Percentiles rank a stretch among this genome's conserved stretches.
Conservation (phyloP, 2,329 filamentous ascomycete genomes). For the Paraphoma sp. region DNA sequence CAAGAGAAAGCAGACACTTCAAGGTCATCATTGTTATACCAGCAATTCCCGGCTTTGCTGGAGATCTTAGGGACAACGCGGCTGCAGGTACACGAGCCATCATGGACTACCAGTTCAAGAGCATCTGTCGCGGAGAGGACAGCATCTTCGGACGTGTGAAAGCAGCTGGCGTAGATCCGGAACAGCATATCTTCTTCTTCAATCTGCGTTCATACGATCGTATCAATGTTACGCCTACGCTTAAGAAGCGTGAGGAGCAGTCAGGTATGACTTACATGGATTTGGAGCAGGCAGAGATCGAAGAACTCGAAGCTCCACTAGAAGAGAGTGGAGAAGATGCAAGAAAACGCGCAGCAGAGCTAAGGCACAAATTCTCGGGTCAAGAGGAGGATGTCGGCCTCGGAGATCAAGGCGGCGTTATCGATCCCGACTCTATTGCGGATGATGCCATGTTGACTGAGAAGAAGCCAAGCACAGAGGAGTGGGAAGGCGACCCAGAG, state of each 20-base stretch:
- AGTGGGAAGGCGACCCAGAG: conserved; percentile 76
- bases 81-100: conserved; percentile 86
- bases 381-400: conserved; percentile 48
- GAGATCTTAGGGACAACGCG: conserved; percentile 82
- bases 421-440: conserved; percentile 70
- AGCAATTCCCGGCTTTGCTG: conserved; percentile 90
- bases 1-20: conserved; percentile 85
- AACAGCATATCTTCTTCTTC: conserved; percentile 87
- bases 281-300: conserved; percentile 84
- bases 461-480: conserved; percentile 69
- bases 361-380: conserved; percentile 55
- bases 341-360: conserved; percentile 54
- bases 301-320: conserved; percentile 74
- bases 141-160: conserved; percentile 85
- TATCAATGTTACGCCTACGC: conserved; percentile 78
- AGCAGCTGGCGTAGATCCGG: conserved; percentile 76
- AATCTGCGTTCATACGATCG: conserved; percentile 93
- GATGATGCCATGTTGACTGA: conserved; percentile 82
- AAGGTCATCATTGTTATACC: conserved; percentile 89
- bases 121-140: conserved; percentile 87
- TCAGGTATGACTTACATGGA: conserved; percentile 86
- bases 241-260: conserved; percentile 78
- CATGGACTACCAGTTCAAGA: conserved; percentile 99
- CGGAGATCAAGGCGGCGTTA: conserved; percentile 45
- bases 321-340: conserved; percentile 46